Percentiles rank a stretch among this genome's conserved stretches.
These are phyloP conservation scores for Botryotinia calthae DNA, from an alignment of 2,329 filamentous ascomycete species.

Conservation along the genomic window DNA sequence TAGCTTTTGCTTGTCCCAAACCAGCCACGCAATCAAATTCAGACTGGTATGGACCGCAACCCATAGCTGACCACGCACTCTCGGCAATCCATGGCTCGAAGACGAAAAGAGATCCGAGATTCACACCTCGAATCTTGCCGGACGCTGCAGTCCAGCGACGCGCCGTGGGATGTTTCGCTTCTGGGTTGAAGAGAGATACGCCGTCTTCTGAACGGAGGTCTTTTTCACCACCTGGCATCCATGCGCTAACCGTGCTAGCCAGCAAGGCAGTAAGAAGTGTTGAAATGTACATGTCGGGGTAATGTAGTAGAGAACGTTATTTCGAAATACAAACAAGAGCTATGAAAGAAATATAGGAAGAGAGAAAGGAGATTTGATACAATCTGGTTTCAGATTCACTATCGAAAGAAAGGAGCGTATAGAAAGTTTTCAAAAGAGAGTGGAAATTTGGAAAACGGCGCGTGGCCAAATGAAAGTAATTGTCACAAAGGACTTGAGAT, in stretches of 20 bases:
- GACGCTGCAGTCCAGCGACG: constrained; percentile 20
- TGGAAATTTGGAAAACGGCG: neutral
- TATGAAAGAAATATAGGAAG: neutral
- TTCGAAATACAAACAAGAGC: neutral
- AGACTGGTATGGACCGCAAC: constrained; percentile 43
- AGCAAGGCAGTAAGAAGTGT: constrained; percentile 12
- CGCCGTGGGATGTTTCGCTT: constrained; percentile 10
- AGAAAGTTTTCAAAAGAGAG: neutral
- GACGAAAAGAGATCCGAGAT: constrained; percentile 48
- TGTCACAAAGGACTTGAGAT: neutral
- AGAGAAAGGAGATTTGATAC: neutral
- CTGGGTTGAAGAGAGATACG: constrained; percentile 16
- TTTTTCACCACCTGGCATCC: constrained; percentile 17
- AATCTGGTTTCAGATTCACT: neutral
- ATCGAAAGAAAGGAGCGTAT: neutral
- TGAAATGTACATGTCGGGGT: constrained; percentile 1
- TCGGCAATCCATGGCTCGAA: constrained; percentile 49
- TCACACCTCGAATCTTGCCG: constrained; percentile 49
- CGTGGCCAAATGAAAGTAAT: neutral
- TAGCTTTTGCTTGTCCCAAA: constrained; percentile 46
- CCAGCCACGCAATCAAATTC: constrained; percentile 49
- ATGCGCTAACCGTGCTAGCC: constrained; percentile 13
- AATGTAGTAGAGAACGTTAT: neutral
- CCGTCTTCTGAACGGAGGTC: constrained; percentile 7
- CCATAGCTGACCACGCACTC: constrained; percentile 45